phyloP scores from a whole-genome alignment of 1,284 basidiomycete species.

The Takashimella koratensis region DNA sequence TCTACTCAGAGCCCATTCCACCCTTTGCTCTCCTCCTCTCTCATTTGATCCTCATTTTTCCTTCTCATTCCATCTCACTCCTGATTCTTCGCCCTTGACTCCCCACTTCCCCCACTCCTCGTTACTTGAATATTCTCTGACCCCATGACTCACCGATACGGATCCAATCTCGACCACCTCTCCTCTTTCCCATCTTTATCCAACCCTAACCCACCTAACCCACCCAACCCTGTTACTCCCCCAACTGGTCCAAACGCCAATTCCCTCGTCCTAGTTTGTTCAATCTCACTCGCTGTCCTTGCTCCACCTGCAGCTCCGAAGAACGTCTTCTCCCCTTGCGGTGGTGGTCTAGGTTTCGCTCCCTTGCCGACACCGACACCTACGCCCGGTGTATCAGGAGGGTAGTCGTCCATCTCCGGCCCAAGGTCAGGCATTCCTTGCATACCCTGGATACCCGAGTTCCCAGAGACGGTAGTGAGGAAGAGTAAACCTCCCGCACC shows the following conservation, averaged over 20 bases:
- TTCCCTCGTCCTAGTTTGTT: conserved; percentile 20
- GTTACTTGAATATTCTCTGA: conserved; percentile 18
- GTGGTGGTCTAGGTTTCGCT: conserved; percentile 22
- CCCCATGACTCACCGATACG: conserved; percentile 58
- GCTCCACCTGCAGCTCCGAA: conserved; percentile 47
- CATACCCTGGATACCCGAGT: conserved; percentile 13
- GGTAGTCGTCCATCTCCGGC: conserved; percentile 44
- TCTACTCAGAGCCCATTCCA: too few relatives aligned
- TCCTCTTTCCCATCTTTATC: conserved; percentile 11
- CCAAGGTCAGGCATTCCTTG: conserved; percentile 42
- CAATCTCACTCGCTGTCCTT: conserved; percentile 35
- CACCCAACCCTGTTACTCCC: neutral
- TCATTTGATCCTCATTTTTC: too few relatives aligned
- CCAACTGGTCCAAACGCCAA: conserved; percentile 14
- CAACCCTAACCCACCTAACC: neutral
- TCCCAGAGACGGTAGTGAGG: conserved; percentile 23
- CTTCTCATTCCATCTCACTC: neutral
- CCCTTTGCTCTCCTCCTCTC: too few relatives aligned
- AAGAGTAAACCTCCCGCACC: conserved; percentile 65
- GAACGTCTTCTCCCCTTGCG: conserved; percentile 44
- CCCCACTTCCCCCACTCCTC: neutral
- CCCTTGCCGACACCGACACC: neutral
- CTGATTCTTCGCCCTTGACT: neutral
- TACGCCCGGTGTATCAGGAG: conserved; percentile 49
- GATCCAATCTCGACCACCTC: conserved; percentile 53